Base-by-base conservation (phyloP, 257 asterid genomes). In the Penstemon barbatus region DNA sequence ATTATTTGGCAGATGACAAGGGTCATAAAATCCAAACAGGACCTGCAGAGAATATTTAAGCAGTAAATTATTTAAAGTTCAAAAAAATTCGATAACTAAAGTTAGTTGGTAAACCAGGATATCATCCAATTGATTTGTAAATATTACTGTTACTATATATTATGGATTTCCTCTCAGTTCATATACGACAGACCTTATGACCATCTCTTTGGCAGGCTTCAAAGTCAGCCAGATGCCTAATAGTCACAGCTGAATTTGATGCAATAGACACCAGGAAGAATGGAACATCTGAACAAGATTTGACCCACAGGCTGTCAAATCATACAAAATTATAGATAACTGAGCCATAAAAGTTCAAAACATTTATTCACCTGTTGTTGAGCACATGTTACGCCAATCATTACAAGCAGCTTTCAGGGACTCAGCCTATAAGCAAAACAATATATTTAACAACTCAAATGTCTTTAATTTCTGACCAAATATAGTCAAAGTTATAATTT, bases 1-100 rank as follows among this genome's bases (percentile, higher is more conserved):
- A 81, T 88, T 88, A 63, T 68, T 74, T 59, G 91, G 92, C 61
- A 84, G 96, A 79, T 88, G 83, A 71, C 92, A 88, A 64, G 91
- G 97, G 71, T 90, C 99, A 82, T 90, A 88, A 83, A 87, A 93
- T 65, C 99, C 99, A 81, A 87, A 85, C 25, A 93, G 71, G 69
- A 93, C 78, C 97, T 93, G 88, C 74, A 72, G 61, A 57, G 64
- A 40, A 61, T 48, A 63, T 19, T n/a, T 37, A 74, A 13, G 43
- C 11, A 49, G 60, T 69, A 57, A 71, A 41, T 71, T 44, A 53
- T 70, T 43, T 9, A 70, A 54, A 33, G 48, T 44, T 48, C 9
- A 60, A 46, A 70, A 66, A 57, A 13, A 36, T 52, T 68, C 38
- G 50, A 7, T 44, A 57, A 5, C 45, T 41, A 46, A 63, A 69